These are phyloP conservation scores for Beta vulgaris DNA, from an alignment of 148 eudicot species.

Conservation along the genomic window DNA sequence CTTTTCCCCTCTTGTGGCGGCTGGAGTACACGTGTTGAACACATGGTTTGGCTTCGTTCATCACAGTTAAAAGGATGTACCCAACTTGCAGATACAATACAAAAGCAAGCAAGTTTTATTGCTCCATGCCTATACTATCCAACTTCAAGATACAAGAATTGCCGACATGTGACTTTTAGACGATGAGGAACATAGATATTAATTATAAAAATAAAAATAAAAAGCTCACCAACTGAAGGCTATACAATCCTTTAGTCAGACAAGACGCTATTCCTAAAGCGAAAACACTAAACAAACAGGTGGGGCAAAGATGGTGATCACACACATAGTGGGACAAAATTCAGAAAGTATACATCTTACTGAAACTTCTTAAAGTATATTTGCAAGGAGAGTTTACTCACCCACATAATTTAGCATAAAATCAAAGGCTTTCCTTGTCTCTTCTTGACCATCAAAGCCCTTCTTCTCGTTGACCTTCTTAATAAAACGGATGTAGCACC, in stretches of 20 bases:
- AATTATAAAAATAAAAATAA: background rate
- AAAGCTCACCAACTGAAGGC: background rate
- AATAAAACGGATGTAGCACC: conserved; percentile 89
- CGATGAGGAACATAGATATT: background rate
- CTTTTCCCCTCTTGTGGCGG: no score
- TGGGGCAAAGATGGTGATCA: background rate
- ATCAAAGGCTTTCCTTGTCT: conserved; percentile 96
- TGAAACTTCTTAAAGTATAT: background rate
- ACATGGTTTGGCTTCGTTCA: no score
- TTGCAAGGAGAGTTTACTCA: conserved; percentile 30
- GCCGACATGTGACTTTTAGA: background rate
- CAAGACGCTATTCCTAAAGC: background rate
- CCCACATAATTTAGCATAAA: conserved; percentile 96
- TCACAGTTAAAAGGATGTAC: background rate
- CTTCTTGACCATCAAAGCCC: conserved; percentile 90
- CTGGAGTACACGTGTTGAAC: no score
- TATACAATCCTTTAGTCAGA: background rate
- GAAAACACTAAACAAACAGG: background rate
- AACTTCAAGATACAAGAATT: no score
- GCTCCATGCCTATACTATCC: background rate
- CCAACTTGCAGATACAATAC: background rate
- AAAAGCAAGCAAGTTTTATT: background rate
- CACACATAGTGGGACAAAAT: background rate
- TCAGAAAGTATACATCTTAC: background rate
- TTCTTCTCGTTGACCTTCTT: conserved; percentile 87